Evolutionary conservation across 257 asterid genomes (phyloP).

Genomic region (Solanum pinnatisectum): DNA sequence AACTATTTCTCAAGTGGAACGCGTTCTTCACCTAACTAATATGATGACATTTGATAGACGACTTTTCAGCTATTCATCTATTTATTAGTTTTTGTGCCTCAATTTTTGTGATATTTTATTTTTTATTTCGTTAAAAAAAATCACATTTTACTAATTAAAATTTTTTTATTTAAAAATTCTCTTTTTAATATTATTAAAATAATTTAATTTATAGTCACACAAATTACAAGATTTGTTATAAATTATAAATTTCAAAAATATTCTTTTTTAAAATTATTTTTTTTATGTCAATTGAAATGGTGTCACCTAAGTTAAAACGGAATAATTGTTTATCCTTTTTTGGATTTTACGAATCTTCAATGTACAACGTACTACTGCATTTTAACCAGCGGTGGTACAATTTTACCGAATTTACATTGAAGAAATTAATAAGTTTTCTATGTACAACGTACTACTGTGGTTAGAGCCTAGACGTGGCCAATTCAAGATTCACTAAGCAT

Average conservation of each 20-base stretch:
- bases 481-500: neutral
- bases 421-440: neutral
- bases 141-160: too few species aligned
- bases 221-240: too few species aligned
- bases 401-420: neutral
- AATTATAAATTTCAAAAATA: too few species aligned
- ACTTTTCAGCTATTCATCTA: neutral
- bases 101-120: too few species aligned
- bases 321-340: neutral
- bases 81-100: neutral
- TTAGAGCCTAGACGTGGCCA: neutral
- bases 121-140: too few species aligned
- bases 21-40: neutral
- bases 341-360: neutral
- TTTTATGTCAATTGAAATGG: too few species aligned
- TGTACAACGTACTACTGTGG: neutral
- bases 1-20: neutral
- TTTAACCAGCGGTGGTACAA: neutral
- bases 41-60: neutral
- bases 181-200: too few species aligned
- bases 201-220: too few species aligned
- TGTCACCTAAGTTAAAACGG: too few species aligned
- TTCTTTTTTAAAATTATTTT: too few species aligned
- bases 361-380: neutral
- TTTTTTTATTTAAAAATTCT: too few species aligned